Base-by-base conservation (phyloP, 176 grass and related monocot species). In the Bromus sterilis region DNA sequence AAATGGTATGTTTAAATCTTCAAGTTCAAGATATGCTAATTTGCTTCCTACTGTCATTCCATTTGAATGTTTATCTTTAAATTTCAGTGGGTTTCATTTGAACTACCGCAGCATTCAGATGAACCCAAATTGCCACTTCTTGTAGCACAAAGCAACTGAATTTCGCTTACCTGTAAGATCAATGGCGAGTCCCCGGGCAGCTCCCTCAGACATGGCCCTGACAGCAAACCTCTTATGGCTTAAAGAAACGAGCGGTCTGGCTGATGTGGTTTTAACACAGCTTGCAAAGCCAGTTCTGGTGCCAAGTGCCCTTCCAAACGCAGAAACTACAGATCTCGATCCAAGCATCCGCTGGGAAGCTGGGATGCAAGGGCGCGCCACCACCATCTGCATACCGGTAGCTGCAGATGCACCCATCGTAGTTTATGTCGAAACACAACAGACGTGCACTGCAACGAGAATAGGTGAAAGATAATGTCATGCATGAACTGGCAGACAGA, bases 161-260 rank as follows among this genome's bases (percentile, higher is more conserved):
- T 46, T 36, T 11, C 55, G 28, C 71, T 84, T 83, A 97, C 94
- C 94, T 87, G 77, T 88, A 48, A 97, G 89, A 83, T 97, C 91
- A 78, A 97, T 94, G 41, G 94, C 89, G 55, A 97, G 91, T 21
- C 91, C 94, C 26, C 56, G 87, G 36, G 65, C 68, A 53, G 48
- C 65, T 7, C 43, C 71, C 55, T 90, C 79, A 29, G 83, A 88
- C 91, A 97, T 94, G 15, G 94, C 85, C 84, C 87, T 94, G 16
- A 79, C 82, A 25, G 84, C 65, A 83, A 94, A 32, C 31, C 63
- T 87, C 58, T 40, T 85, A 36, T 25, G 11, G 20, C 31, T 84
- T 41, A 55, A 44, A 61, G 89, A 71, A 79, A 80, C 34, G 51
- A 83, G 49, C 0, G 33, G 46, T 15, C 74, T 11, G 1, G 77